These are phyloP conservation scores for Rhododendron williamsianum DNA, from an alignment of 148 eudicot species.

Conservation along the genomic window DNA sequence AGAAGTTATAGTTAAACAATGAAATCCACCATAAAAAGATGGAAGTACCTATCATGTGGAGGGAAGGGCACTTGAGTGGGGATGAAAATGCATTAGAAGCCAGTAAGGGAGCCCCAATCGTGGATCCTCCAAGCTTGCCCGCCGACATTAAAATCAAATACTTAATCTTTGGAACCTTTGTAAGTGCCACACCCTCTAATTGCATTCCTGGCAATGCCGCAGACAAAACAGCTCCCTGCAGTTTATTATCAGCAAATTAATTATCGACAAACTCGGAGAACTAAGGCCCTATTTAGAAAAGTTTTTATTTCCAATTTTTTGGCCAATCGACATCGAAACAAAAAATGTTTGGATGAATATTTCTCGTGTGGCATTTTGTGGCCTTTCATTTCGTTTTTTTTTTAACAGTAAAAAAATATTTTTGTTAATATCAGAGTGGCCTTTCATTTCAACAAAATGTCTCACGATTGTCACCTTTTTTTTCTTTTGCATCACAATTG, in stretches of 20 bases:
- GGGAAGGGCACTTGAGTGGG: slow-evolving; percentile 27
- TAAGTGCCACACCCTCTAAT: slow-evolving; percentile 25
- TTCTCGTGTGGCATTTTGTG: too few species aligned
- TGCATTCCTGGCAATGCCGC: slow-evolving; percentile 24
- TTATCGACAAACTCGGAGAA: not conserved
- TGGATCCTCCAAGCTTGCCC: slow-evolving; percentile 21
- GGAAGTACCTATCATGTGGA: slow-evolving; percentile 31
- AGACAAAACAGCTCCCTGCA: slow-evolving; percentile 12
- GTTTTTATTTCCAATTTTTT: too few species aligned
- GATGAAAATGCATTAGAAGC: slow-evolving; percentile 35
- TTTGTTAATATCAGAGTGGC: too few species aligned
- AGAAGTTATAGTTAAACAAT: not conserved
- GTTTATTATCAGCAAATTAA: not conserved
- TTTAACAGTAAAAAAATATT: too few species aligned
- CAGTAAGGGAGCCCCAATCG: slow-evolving; percentile 16
- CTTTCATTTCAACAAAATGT: too few species aligned
- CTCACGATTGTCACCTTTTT: too few species aligned
- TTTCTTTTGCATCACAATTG: too few species aligned
- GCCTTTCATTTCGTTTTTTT: too few species aligned
- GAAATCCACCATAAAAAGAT: not conserved
- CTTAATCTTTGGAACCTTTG: slow-evolving; percentile 29
- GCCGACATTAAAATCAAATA: slow-evolving; percentile 33
- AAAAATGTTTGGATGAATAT: not conserved
- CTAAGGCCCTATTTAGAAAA: too few species aligned
- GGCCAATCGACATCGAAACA: not conserved